These are phyloP conservation scores for Gracilariopsis chorda DNA, from an alignment of 23 red algal genomes.

Conservation along the genomic window DNA sequence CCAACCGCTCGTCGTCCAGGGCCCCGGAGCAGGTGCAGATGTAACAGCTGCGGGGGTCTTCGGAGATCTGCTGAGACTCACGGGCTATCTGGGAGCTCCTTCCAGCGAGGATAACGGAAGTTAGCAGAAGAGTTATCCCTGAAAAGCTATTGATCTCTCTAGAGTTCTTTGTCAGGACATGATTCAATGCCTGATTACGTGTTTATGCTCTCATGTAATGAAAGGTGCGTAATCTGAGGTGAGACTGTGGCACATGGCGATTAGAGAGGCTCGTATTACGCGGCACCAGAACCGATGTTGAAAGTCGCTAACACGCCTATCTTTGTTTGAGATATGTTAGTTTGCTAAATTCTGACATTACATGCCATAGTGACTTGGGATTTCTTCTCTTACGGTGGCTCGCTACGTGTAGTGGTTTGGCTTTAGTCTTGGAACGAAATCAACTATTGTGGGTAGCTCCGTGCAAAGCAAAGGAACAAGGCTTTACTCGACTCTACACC, in stretches of 20 bases:
- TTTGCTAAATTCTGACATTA: too few relatives aligned
- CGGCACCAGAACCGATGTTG: background rate
- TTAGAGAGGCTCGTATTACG: background rate
- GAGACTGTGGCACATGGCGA: background rate
- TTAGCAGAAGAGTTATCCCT: background rate
- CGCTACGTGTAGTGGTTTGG: too few relatives aligned
- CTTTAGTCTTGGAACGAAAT: too few relatives aligned
- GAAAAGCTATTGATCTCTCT: background rate
- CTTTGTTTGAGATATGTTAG: too few relatives aligned
- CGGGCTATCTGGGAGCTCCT: constrained; percentile 88
- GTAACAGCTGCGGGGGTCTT: constrained; percentile 98
- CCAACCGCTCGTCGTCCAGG: constrained; percentile 92
- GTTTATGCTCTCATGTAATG: background rate
- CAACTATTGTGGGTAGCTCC: too few relatives aligned
- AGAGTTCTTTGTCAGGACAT: background rate
- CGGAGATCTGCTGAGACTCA: constrained; percentile 85
- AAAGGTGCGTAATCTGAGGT: background rate
- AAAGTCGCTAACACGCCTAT: too few relatives aligned
- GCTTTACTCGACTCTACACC: too few relatives aligned
- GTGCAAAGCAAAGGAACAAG: too few relatives aligned
- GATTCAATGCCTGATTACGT: background rate
- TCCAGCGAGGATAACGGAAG: constrained; percentile 19
- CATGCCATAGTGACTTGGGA: background rate
- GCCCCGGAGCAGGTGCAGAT: constrained; percentile 91
- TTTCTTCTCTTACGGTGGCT: too few relatives aligned